These are phyloP conservation scores for Penicillium fimorum DNA, from an alignment of 495 filamentous ascomycete genomes.

Conservation along the genomic window DNA sequence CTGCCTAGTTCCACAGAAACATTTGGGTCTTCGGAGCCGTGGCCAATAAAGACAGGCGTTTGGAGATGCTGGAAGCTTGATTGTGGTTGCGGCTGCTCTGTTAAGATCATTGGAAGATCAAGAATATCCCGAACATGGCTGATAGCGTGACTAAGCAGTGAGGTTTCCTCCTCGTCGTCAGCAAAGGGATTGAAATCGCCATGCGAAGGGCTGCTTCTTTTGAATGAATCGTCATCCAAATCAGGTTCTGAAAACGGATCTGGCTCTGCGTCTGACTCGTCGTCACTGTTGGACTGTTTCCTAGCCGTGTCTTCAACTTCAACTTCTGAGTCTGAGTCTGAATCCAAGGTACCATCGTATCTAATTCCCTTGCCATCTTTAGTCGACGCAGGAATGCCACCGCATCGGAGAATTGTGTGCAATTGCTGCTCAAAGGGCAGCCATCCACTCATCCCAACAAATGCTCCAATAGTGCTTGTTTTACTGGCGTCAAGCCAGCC, in stretches of 20 bases:
- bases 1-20: slow-evolving; percentile 47
- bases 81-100: background rate
- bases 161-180: slow-evolving; percentile 18
- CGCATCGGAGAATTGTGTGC: slow-evolving; percentile 21
- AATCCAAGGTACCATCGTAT: background rate
- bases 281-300: background rate
- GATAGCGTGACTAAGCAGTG: slow-evolving; percentile 10
- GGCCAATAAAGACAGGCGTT: slow-evolving; percentile 51
- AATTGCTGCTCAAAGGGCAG: slow-evolving; percentile 48
- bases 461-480: slow-evolving; percentile 26
- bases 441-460: slow-evolving; percentile 58
- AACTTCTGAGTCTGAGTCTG: slow-evolving; percentile 6
- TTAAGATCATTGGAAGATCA: slow-evolving; percentile 15
- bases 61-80: slow-evolving; percentile 13
- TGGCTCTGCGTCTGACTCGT: slow-evolving; percentile 5
- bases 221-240: slow-evolving; percentile 14
- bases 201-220: background rate
- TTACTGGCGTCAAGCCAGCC: slow-evolving; percentile 35
- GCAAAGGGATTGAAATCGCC: slow-evolving; percentile 15
- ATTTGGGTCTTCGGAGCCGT: slow-evolving; percentile 52
- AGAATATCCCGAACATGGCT: slow-evolving; percentile 19
- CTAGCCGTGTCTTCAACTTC: slow-evolving; percentile 2
- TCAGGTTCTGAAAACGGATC: slow-evolving; percentile 4
- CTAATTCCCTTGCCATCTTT: background rate
- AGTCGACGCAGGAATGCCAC: background rate